Conservation (phyloP, 1,139 yeast species). For the Lodderomyces jiufengensis region DNA sequence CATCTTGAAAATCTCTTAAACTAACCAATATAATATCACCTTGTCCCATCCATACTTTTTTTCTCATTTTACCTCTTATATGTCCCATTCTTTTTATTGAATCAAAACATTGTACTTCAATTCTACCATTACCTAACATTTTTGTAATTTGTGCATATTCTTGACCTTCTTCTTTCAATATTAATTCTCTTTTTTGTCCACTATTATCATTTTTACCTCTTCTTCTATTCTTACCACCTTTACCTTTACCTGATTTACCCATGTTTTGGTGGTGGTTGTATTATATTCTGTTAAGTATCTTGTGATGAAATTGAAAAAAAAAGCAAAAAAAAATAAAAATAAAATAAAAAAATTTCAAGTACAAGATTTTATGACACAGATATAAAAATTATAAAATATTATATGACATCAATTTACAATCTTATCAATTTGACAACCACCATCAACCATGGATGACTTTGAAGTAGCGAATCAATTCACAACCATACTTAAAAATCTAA, state of each 20-base stretch:
- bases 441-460: constrained; percentile 64
- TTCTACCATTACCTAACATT: constrained; percentile 98
- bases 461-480: constrained; percentile 71
- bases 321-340: not conserved
- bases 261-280: constrained; percentile 11
- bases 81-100: constrained; percentile 93
- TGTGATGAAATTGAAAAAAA: not conserved
- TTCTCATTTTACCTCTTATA: constrained; percentile 97
- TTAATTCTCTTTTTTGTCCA: constrained; percentile 90
- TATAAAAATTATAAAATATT: too few species aligned
- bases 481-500: constrained; percentile 55
- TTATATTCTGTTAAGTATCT: not conserved
- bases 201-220: constrained; percentile 97
- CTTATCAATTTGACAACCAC: not conserved
- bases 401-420: too few species aligned
- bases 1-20: constrained; percentile 97
- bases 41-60: constrained; percentile 99
- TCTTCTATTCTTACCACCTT: constrained; percentile 87
- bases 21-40: constrained; percentile 97
- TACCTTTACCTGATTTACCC: constrained; percentile 55
- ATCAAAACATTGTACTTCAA: constrained; percentile 93
- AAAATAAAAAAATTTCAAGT: not conserved
- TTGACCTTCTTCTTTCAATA: constrained; percentile 92
- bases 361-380: too few species aligned
- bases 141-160: constrained; percentile 98